These are phyloP conservation scores for Knufia fluminis DNA, from an alignment of 2,329 filamentous ascomycete genomes.

Conservation along the genomic window DNA sequence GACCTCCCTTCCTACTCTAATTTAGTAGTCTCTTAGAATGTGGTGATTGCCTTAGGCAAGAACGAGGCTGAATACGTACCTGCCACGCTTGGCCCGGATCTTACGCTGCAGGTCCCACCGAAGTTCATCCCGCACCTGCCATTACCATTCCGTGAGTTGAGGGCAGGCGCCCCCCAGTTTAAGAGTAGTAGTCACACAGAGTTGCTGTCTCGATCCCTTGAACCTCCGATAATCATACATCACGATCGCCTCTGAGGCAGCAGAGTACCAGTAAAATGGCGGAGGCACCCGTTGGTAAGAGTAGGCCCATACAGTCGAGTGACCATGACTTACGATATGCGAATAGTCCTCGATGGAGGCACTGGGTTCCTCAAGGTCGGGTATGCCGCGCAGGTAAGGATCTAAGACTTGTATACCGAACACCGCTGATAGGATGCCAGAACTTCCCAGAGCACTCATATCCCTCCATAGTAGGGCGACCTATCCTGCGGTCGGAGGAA, in stretches of 20 bases:
- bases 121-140: not conserved
- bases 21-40: no score
- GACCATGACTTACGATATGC: constrained; percentile 24
- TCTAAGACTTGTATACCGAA: constrained; percentile 5
- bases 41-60: not conserved
- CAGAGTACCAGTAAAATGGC: constrained; percentile 32
- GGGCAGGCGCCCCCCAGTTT: no score
- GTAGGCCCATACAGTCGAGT: constrained; percentile 8
- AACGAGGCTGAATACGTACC: not conserved
- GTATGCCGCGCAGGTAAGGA: constrained; percentile 74
- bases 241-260: no score
- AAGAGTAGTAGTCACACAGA: no score
- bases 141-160: no score
- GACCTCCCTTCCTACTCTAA: no score
- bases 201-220: no score
- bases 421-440: constrained; percentile 36
- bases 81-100: not conserved
- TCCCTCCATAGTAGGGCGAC: constrained; percentile 94
- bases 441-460: constrained; percentile 99
- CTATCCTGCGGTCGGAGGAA: constrained; percentile 95
- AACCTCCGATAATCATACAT: no score
- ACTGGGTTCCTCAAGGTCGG: constrained; percentile 99
- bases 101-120: not conserved
- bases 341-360: constrained; percentile 91
- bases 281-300: constrained; percentile 42